Evolutionary conservation across 2,329 filamentous ascomycete genomes (phyloP).

Genomic region (Penicillium sp.): DNA sequence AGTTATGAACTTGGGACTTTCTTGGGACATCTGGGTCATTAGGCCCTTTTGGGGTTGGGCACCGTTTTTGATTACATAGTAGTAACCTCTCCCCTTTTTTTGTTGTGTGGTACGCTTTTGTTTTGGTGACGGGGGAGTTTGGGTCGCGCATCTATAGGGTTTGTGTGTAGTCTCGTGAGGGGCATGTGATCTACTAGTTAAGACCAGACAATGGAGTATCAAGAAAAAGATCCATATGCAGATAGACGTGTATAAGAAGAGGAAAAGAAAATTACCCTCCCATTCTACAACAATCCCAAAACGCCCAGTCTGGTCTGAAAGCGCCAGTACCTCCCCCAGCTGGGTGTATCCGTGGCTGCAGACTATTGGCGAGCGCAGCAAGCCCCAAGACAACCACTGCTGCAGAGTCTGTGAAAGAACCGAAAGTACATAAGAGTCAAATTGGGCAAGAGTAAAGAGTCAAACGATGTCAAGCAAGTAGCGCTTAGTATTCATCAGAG

Average conservation of each 20-base stretch:
- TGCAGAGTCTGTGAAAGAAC: background rate
- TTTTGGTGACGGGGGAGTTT: constrained; percentile 9
- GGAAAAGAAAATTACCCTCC: background rate
- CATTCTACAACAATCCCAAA: background rate
- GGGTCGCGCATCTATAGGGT: constrained; percentile 8
- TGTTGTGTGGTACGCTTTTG: background rate
- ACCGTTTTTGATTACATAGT: background rate
- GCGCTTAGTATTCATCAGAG: constrained; percentile 65
- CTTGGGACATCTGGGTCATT: background rate
- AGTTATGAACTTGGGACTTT: background rate
- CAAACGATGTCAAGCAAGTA: background rate
- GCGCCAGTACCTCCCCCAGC: background rate
- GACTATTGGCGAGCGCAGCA: background rate
- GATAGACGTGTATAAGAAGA: background rate
- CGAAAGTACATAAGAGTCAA: background rate
- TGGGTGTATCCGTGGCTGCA: constrained; percentile 7
- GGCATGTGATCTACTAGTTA: background rate
- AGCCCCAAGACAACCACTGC: background rate
- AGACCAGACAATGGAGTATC: background rate
- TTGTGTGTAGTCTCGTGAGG: background rate
- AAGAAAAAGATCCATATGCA: background rate
- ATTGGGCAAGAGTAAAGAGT: background rate
- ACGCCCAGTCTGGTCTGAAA: constrained; percentile 6
- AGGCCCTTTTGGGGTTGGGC: constrained; percentile 5
- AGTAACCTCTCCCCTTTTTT: background rate